These are phyloP conservation scores for Dipteronia dyeriana DNA, from an alignment of 345 rosid genomes.

Conservation along the genomic window DNA sequence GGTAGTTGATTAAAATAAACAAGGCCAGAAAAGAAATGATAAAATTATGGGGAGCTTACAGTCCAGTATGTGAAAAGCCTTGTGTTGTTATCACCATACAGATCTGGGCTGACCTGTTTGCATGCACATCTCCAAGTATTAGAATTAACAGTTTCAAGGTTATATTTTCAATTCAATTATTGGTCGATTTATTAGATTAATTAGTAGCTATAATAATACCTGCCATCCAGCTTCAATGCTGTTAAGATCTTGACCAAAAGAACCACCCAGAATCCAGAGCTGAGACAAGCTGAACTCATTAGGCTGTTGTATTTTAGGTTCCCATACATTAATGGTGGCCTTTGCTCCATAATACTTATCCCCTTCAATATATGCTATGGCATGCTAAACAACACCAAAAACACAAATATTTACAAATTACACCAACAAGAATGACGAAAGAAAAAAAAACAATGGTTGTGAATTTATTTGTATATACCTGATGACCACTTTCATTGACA, in stretches of 20 bases:
- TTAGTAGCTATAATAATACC: constrained; percentile 37
- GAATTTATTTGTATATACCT: constrained; percentile 42
- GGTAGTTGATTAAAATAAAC: background rate
- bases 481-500: constrained; percentile 86
- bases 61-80: constrained; percentile 99
- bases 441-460: background rate
- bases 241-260: constrained; percentile 96
- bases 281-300: constrained; percentile 99
- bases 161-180: constrained; percentile 16
- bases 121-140: constrained; percentile 19
- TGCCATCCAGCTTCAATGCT: constrained; percentile 99
- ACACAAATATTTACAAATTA: constrained; percentile 20
- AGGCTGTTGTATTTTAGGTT: constrained; percentile 88
- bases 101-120: constrained; percentile 93
- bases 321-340: constrained; percentile 97
- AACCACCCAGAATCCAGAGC: constrained; percentile 96
- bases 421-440: constrained; percentile 10
- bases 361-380: constrained; percentile 93
- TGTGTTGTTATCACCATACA: constrained; percentile 97
- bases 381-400: constrained; percentile 66
- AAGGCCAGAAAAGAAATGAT: background rate
- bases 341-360: constrained; percentile 90
- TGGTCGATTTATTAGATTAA: constrained; percentile 9
- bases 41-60: constrained; percentile 47
- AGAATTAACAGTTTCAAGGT: constrained; percentile 1